Base-by-base conservation (phyloP, 352 stramenopile species). In the Phytophthora pisi region DNA sequence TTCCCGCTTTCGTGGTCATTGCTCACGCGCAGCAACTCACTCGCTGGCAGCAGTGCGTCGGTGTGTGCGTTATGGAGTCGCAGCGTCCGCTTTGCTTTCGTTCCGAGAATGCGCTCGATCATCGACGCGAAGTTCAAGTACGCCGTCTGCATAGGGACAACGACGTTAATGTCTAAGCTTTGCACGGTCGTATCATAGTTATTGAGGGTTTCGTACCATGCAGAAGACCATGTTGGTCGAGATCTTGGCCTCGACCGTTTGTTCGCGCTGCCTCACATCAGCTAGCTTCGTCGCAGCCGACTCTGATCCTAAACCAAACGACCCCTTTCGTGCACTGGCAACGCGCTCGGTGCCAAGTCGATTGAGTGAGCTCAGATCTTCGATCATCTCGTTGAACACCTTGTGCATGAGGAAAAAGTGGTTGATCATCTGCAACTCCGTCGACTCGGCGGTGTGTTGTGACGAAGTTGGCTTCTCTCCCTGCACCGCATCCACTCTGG, bases 381-480 rank as follows among this genome's bases (percentile, higher is more conserved):
- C 74, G 36, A 86, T 73, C 10, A 72, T 70, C 28, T 81, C 65
- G 58, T 79, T 64, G 10, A 83, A 70, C 11, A 82, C 75, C 42
- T 86, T 78, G 18, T 72, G 65, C 46, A 83, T 66, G 18, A 83
- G 55, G 28, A 86, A 69, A 50, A 86, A 86, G 3, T 82, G 65
- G 45, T 81, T 82, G 36, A 81, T 70, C 18, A 75, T 68, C 46
- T 83, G 64, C n/a, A 81, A 46, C 26, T 86, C 72, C 0, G 57
- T 71, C 24, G 64, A 40, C 11, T 57, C 47, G 6, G 61, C 24
- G 31, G 49, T 59, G 6, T 54, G 23, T 24, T 49, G 38, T 4
- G 24, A 26, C 24, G 24, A 26, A 26, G 1, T 26, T 26, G 24
- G 24, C 7, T 15, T 53, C 26, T 20, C 5, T 43, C 45, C 15